Conservation (phyloP, 306 rosid genomes). For the Pterocarpus macrocarpus region DNA sequence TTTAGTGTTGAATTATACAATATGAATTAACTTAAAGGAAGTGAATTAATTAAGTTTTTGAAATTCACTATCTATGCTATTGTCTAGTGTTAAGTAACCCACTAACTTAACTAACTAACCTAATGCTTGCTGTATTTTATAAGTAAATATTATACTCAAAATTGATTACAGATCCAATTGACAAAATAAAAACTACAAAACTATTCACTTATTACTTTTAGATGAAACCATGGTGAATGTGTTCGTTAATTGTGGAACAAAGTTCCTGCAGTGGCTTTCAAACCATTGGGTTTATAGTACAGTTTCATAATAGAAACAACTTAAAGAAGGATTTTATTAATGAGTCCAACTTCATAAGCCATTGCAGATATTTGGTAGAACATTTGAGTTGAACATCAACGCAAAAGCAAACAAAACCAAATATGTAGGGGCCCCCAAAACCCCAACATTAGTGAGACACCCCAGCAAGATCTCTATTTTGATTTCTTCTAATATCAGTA, state of each 20-base stretch:
- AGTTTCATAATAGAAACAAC: not conserved
- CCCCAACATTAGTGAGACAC: too few relatives aligned
- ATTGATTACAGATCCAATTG: not conserved
- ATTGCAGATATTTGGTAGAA: not conserved
- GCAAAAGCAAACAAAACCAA: too few relatives aligned
- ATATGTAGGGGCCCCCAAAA: too few relatives aligned
- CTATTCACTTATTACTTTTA: not conserved
- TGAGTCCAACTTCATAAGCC: not conserved
- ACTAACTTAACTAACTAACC: too few relatives aligned
- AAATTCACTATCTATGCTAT: too few relatives aligned
- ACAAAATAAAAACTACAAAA: not conserved
- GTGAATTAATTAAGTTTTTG: too few relatives aligned
- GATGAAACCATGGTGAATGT: not conserved
- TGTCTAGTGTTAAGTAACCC: too few relatives aligned
- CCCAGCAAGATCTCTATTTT: too few relatives aligned
- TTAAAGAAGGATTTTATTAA: not conserved
- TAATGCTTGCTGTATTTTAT: not conserved
- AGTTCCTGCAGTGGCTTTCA: slow-evolving; percentile 9
- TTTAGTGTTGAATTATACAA: too few relatives aligned
- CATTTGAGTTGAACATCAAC: not conserved
- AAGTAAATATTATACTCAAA: not conserved
- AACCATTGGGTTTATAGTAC: not conserved
- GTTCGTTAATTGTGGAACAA: not conserved
- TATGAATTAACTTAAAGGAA: too few relatives aligned
- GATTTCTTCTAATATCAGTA: too few relatives aligned